phyloP scores from a whole-genome alignment of 2,329 filamentous ascomycete species.

The Hypoxylon sp. region DNA sequence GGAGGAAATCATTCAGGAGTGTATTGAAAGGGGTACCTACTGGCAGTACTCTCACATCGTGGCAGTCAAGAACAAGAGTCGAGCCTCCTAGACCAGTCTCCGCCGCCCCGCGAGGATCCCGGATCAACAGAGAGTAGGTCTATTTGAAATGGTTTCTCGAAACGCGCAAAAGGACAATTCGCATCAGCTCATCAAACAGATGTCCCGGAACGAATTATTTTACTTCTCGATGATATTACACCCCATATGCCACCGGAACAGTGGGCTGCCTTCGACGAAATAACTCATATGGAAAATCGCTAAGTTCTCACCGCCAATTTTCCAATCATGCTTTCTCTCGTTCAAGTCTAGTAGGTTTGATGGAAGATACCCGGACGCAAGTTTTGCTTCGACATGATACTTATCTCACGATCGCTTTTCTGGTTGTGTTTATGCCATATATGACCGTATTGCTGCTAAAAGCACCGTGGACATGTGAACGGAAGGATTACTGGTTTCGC shows the following conservation, averaged over 20 bases:
- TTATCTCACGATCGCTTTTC: conserved; percentile 9
- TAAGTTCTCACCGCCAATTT: conserved; percentile 23
- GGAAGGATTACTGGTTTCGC: not conserved
- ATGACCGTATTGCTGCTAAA: not conserved
- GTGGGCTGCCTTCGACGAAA: conserved; percentile 20
- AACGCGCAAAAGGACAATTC: conserved; percentile 4
- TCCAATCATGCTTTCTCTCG: conserved; percentile 16
- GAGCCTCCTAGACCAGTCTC: not conserved
- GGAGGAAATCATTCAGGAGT: conserved; percentile 66
- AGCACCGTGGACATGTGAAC: conserved; percentile 11
- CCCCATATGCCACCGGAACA: conserved; percentile 39
- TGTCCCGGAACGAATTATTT: conserved; percentile 21
- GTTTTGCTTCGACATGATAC: conserved; percentile 22
- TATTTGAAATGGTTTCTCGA: not conserved
- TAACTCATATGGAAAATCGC: conserved; percentile 38
- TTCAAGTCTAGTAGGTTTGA: conserved; percentile 20
- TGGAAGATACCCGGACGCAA: conserved; percentile 36
- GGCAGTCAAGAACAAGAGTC: conserved; percentile 61
- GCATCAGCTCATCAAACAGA: conserved; percentile 11
- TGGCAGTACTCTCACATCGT: conserved; percentile 72
- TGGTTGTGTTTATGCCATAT: not conserved
- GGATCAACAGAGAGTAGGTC: not conserved
- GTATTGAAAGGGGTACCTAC: conserved; percentile 63
- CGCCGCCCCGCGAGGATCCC: not conserved
- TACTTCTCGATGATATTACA: conserved; percentile 16